A percentile compares a stretch with the other conserved stretches of the same genome.
Conservation (phyloP, 352 stramenopile genomes). For the Phytophthora nicotianae region DNA sequence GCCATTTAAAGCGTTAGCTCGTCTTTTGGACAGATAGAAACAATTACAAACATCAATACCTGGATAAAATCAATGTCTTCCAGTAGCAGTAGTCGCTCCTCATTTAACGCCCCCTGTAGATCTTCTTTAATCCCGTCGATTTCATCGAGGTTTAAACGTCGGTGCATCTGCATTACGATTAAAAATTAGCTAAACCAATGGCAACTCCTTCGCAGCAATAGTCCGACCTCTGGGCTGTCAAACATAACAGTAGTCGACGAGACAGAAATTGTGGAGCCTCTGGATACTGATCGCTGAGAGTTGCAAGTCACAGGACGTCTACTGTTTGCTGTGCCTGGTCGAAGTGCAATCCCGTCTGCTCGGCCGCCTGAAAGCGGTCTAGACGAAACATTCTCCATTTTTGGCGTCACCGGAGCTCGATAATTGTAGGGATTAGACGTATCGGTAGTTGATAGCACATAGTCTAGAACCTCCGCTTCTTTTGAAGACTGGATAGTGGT, state of each 20-base stretch:
- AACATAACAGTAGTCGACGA: slow-evolving; percentile 66
- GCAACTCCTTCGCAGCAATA: background rate
- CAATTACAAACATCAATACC: slow-evolving; percentile 28
- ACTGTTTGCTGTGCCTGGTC: slow-evolving; percentile 50
- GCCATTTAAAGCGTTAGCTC: background rate
- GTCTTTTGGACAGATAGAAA: background rate
- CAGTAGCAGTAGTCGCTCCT: slow-evolving; percentile 67
- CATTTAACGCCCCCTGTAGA: slow-evolving; percentile 55
- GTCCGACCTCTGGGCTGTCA: slow-evolving; percentile 53
- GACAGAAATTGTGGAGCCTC: slow-evolving; percentile 67
- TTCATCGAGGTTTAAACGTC: slow-evolving; percentile 66
- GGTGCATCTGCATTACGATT: slow-evolving; percentile 37
- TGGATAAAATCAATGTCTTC: slow-evolving; percentile 89
- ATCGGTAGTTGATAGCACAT: slow-evolving; percentile 46
- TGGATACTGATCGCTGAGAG: slow-evolving; percentile 61
- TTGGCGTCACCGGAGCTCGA: slow-evolving; percentile 44
- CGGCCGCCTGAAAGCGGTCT: slow-evolving; percentile 9
- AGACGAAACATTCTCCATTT: slow-evolving; percentile 44
- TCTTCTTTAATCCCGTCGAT: slow-evolving; percentile 76
- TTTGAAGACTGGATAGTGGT: slow-evolving; percentile 41
- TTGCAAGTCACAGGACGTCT: slow-evolving; percentile 45
- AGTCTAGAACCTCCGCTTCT: slow-evolving; percentile 63
- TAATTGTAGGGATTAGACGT: slow-evolving; percentile 16
- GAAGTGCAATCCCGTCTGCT: slow-evolving; percentile 34
- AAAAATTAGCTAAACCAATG: slow-evolving; percentile 8